These are phyloP conservation scores for Penicillium egyptiacum DNA, from an alignment of 495 filamentous ascomycete species.

Conservation along the genomic window DNA sequence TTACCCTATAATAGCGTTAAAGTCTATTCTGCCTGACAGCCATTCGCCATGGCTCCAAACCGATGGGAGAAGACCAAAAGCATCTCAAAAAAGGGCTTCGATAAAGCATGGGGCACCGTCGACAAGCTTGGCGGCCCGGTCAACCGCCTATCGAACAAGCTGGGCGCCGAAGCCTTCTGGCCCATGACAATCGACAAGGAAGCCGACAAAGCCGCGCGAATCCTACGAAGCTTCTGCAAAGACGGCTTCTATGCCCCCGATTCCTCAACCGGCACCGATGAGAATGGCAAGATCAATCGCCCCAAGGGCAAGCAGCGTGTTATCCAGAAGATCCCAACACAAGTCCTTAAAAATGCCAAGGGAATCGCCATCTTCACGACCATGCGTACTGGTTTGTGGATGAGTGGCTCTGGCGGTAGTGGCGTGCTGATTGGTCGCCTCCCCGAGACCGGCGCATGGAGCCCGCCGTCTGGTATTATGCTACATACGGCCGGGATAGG, in stretches of 20 bases:
- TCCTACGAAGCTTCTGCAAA: conserved; percentile 76
- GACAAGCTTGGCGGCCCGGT: conserved; percentile 65
- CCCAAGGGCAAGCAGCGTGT: conserved; percentile 67
- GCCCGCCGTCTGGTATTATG: conserved; percentile 81
- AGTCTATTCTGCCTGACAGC: neutral
- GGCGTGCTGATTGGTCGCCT: conserved; percentile 78
- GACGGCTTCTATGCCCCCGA: conserved; percentile 62
- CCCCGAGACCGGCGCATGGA: conserved; percentile 78
- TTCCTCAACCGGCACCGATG: conserved; percentile 28
- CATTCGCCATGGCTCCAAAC: conserved; percentile 32
- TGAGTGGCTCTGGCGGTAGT: conserved; percentile 78
- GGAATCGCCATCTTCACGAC: conserved; percentile 89
- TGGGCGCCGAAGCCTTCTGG: conserved; percentile 80
- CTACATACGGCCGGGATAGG: conserved; percentile 82
- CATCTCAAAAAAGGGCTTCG: conserved; percentile 53
- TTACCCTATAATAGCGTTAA: neutral
- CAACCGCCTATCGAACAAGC: conserved; percentile 68
- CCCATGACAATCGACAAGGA: conserved; percentile 78
- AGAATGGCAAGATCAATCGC: conserved; percentile 47
- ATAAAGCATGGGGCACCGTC: conserved; percentile 53
- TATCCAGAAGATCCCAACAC: conserved; percentile 77
- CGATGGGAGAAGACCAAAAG: conserved; percentile 45
- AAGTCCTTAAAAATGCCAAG: conserved; percentile 81
- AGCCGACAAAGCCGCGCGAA: conserved; percentile 78
- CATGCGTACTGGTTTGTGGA: conserved; percentile 89